These are phyloP conservation scores for Lyophyllum semitale DNA, from an alignment of 768 basidiomycete genomes.

Conservation along the genomic window DNA sequence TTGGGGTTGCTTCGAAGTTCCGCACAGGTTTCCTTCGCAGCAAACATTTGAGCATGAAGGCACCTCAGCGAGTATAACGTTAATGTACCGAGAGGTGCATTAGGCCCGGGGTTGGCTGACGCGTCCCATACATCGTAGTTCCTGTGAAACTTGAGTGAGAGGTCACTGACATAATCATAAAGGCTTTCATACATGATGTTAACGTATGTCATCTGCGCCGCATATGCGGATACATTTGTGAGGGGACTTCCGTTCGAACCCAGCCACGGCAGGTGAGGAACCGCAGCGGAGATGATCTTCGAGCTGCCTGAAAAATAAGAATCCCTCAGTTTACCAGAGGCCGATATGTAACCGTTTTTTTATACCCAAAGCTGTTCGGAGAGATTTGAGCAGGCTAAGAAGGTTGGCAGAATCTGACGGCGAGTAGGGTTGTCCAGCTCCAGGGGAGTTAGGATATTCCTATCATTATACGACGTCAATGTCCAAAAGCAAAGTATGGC, in stretches of 20 bases:
- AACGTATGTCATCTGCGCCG: conserved; percentile 62
- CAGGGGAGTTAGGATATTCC: conserved; percentile 74
- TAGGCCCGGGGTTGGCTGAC: conserved; percentile 68
- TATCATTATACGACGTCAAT: conserved; percentile 19
- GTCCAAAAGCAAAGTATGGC: background rate
- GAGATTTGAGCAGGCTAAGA: conserved; percentile 55
- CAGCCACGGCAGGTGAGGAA: conserved; percentile 68
- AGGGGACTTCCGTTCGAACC: conserved; percentile 64
- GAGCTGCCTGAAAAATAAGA: conserved; percentile 34
- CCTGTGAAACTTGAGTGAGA: conserved; percentile 40
- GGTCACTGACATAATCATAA: background rate
- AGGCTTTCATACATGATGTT: conserved; percentile 68
- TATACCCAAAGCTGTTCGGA: conserved; percentile 56
- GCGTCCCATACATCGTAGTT: conserved; percentile 81
- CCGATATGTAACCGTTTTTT: background rate
- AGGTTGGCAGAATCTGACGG: conserved; percentile 66
- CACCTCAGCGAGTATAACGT: background rate
- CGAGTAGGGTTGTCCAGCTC: conserved; percentile 63
- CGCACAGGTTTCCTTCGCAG: conserved; percentile 53
- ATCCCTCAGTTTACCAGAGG: background rate
- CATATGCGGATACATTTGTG: conserved; percentile 65
- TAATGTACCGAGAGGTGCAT: conserved; percentile 62
- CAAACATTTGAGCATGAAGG: background rate
- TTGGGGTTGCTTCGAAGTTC: conserved; percentile 61
- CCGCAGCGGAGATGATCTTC: conserved; percentile 70